These are phyloP conservation scores for Trichoderma sp. DNA, from an alignment of 2,329 filamentous ascomycete species.

Conservation along the genomic window DNA sequence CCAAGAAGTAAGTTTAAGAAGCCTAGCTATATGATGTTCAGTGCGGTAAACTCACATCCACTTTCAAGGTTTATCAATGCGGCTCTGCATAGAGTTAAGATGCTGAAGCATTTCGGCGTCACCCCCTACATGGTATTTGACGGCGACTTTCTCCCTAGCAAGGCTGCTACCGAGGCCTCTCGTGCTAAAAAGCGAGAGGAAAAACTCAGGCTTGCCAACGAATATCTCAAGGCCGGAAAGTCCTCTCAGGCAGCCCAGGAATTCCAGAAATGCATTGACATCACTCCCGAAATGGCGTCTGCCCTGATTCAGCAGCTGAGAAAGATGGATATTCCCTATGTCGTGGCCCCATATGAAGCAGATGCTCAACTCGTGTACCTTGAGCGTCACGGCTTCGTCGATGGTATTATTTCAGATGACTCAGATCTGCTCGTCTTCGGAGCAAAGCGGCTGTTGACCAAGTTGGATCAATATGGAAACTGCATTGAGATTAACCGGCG, in stretches of 20 bases:
- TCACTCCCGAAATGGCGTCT: constrained; percentile 94
- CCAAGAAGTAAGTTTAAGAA: constrained; percentile 64
- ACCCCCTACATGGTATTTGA: constrained; percentile 97
- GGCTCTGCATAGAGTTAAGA: constrained; percentile 83
- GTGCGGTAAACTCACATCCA: not conserved
- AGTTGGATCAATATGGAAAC: constrained; percentile 89
- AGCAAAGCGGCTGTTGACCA: constrained; percentile 84
- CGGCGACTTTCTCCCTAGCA: constrained; percentile 91
- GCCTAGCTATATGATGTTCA: not conserved
- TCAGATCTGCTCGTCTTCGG: constrained; percentile 96
- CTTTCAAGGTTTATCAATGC: constrained; percentile 77
- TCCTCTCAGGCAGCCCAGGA: constrained; percentile 76
- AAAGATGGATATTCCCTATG: constrained; percentile 72
- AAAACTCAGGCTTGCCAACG: constrained; percentile 71
- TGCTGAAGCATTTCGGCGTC: constrained; percentile 90
- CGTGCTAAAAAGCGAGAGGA: constrained; percentile 74
- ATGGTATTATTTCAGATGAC: constrained; percentile 91
- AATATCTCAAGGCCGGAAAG: constrained; percentile 79
- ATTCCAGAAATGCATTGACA: constrained; percentile 91
- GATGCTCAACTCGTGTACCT: constrained; percentile 96
- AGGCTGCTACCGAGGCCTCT: constrained; percentile 79
- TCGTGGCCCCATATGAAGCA: constrained; percentile 96
- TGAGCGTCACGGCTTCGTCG: constrained; percentile 77
- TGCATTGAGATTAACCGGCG: constrained; percentile 88
- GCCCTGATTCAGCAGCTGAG: constrained; percentile 90